Base-by-base conservation (phyloP, 495 filamentous ascomycete species). In the Annulohypoxylon maeteangense region DNA sequence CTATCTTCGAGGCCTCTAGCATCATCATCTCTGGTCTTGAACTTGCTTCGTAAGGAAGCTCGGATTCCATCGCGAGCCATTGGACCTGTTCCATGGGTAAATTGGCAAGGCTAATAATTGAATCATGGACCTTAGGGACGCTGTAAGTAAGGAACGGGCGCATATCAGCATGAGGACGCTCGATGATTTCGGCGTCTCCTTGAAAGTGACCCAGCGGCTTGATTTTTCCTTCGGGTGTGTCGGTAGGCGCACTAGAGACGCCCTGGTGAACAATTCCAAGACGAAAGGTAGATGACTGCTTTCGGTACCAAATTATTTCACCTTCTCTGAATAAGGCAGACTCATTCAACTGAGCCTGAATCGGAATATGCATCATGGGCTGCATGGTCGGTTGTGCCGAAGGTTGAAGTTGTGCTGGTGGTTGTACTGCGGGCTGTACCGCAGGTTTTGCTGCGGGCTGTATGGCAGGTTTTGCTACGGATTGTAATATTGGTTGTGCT, bases 121-220 rank as follows among this genome's bases (percentile, higher is more conserved):
- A n/a, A n/a, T n/a, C n/a, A n/a, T n/a, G n/a, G n/a, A 78, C 53
- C 14, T 69, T 56, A 0, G 82, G 82, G 0, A 84, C 78, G 54
- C 80, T 83, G 31, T 81, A 84, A 3, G 82, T 82, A 7, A 83
- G 74, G 65, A 84, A 84, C 0, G 82, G 82, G 2, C 82, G 79
- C 77, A 83, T 79, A n/a, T 80, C 78, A 0, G 44, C 53, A 62
- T 77, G 78, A 1, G 71, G 70, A 23, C 78, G 80, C 22, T 66
- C 36, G 4, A 81, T 45, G 16, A 56, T 63, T 7, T 63, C 54
- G 31, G 80, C 47, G 16, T 23, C 29, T 31, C 53, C 56, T 1
- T 40, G 57, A 7, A 16, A 67, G 25, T 75, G 60, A n/a, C 62
- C 48, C 7, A 77, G 67, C 1, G 75, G 75, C 10, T 68, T 61